Conservation (phyloP, 306 rosid genomes). For the Arachis hypogaea region DNA sequence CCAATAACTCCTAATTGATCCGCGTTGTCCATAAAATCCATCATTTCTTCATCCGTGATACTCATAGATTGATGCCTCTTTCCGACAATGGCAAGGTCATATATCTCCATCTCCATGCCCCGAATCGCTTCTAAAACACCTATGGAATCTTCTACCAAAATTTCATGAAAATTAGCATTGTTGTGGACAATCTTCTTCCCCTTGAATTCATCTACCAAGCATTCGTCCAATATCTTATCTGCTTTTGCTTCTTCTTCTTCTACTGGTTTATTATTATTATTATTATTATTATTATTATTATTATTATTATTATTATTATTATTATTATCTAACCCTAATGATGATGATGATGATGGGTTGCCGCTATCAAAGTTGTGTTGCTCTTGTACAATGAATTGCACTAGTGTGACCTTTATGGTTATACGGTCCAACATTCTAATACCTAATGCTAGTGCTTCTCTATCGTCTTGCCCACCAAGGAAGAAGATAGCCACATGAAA, state of each 20-base stretch:
- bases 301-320: too few relatives aligned
- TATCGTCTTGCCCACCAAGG: constrained; percentile 58
- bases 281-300: too few relatives aligned
- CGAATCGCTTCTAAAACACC: constrained; percentile 35
- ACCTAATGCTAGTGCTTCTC: constrained; percentile 56
- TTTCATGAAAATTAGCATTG: constrained; percentile 27
- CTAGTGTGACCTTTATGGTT: constrained; percentile 30
- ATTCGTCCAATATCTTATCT: constrained; percentile 33
- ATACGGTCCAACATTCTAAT: constrained; percentile 44
- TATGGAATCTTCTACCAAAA: constrained; percentile 46
- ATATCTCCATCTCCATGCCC: neutral
- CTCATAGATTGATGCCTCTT: constrained; percentile 29
- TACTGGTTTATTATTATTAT: neutral
- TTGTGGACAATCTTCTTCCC: constrained; percentile 24
- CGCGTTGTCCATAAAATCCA: constrained; percentile 47
- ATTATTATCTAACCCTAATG: neutral
- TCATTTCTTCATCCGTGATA: constrained; percentile 45
- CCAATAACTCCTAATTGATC: constrained; percentile 56
- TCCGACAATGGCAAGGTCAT: constrained; percentile 58
- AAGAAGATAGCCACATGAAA: constrained; percentile 43
- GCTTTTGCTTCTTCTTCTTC: neutral
- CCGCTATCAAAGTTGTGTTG: neutral
- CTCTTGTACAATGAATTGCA: constrained; percentile 14
- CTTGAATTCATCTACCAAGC: constrained; percentile 52
- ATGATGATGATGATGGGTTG: too few relatives aligned